Percentiles rank a stretch among this genome's conserved stretches.
phyloP scores from a whole-genome alignment of 2,329 filamentous ascomycete species.

The Blumeria graminis region DNA sequence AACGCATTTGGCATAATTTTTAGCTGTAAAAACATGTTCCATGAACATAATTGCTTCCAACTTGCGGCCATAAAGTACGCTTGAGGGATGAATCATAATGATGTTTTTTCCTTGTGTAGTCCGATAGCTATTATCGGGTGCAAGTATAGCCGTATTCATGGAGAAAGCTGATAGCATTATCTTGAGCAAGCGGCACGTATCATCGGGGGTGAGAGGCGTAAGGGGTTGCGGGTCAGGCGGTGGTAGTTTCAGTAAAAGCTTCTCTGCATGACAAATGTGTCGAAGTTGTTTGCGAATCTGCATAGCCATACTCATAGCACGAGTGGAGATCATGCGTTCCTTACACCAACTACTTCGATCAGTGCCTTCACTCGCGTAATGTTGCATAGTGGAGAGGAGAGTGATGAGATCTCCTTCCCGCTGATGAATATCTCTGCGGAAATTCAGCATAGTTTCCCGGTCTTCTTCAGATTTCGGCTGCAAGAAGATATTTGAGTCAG shows the following conservation, averaged over 20 bases:
- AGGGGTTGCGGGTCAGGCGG: conserved; percentile 31
- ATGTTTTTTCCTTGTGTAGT: conserved; percentile 34
- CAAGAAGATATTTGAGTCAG: conserved; percentile 37
- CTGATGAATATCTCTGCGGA: conserved; percentile 31
- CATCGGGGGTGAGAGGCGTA: conserved; percentile 27
- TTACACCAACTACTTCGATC: conserved; percentile 31
- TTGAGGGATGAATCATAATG: conserved; percentile 37
- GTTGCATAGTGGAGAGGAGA: conserved; percentile 36
- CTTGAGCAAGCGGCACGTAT: conserved; percentile 28
- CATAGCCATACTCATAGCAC: conserved; percentile 37
- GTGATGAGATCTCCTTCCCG: conserved; percentile 42
- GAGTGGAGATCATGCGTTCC: conserved; percentile 28
- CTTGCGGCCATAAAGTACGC: conserved; percentile 36
- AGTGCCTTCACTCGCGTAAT: conserved; percentile 30
- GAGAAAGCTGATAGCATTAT: conserved; percentile 39
- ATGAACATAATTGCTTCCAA: conserved; percentile 44
- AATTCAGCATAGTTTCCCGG: conserved; percentile 26
- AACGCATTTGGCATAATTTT: conserved; percentile 43
- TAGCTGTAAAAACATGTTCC: conserved; percentile 40
- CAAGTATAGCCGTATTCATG: conserved; percentile 33
- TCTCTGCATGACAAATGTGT: conserved; percentile 27
- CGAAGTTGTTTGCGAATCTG: conserved; percentile 38
- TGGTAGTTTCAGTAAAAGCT: conserved; percentile 19
- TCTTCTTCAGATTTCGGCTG: conserved; percentile 33
- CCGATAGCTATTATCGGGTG: conserved; percentile 34